Evolutionary conservation across 1,284 basidiomycete species (phyloP), one percentile per base, ranked within the genome.

Genomic region (Tetrapyrgos nigripes): DNA sequence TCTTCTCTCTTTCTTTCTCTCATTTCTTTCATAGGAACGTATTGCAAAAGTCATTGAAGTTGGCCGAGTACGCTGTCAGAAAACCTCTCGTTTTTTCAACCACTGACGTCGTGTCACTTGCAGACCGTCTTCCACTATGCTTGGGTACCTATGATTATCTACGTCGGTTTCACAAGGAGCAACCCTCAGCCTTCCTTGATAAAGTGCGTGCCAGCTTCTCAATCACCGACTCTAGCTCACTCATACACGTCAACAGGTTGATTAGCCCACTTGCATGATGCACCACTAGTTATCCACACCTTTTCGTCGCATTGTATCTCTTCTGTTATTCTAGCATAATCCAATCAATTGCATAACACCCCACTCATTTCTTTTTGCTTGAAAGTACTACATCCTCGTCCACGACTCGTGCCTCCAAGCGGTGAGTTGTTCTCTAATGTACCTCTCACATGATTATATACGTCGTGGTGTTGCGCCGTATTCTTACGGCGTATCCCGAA

Each of bases 71-170:
- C 62, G 37, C 17, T 40, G 89, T 84, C 45, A 43, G 35, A 24
- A 13, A 17, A 55, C 28, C 50, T 51, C 50, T 53, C 27, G 27
- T 37, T 50, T 27, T 62, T 54, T 28, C 50, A 27, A 55, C 28
- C 53, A 13, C 43, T 52, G 11, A 43, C 53, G 57, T 23, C 2
- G 6, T 51, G n/a, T 26, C 50, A 48, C 5, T 24, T 48, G 57
- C 68, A 97, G 94, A 93, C 91, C 61, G 83, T 93, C 67, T 74
- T 96, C 59, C 94, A 96, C 76, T 94, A 94, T 70, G 90, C 89
- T 64, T 97, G 95, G 94, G 93, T 97, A 70, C 95, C 95, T 37
- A 80, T 95, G 70, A 93, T 97, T 70, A 96, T 97, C 68, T 97
- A 94, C 75, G 83, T 96, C 69, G 95, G 95, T 31, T 96, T 93